A percentile compares a stretch with the other conserved stretches of the same genome.
phyloP scores from a whole-genome alignment of 192 early-diverging fungal species.

The Gamsiella multidivaricata region DNA sequence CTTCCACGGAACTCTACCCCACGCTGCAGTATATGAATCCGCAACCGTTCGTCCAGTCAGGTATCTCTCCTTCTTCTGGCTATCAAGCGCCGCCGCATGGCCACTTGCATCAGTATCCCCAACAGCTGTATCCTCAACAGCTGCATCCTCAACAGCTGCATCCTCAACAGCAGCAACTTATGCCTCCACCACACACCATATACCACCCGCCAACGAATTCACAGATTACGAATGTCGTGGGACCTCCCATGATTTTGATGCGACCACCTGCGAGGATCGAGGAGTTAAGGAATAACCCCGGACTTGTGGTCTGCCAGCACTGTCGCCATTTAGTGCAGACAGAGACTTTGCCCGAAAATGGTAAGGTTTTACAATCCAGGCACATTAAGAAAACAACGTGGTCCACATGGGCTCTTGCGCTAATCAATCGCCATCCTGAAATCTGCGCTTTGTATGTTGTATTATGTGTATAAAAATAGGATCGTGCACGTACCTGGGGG shows the following conservation, averaged over 20 bases:
- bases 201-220: neutral
- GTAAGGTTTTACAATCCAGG: too few species aligned
- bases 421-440: neutral
- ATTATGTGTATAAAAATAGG: constrained; percentile 8
- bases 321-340: constrained; percentile 8
- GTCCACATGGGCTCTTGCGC: too few species aligned
- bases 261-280: constrained; percentile 7
- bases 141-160: neutral
- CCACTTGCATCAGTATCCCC: neutral
- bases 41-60: too few species aligned
- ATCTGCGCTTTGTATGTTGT: too few species aligned
- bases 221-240: neutral
- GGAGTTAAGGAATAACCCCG: constrained; percentile 13
- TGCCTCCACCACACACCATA: neutral
- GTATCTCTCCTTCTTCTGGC: neutral
- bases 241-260: constrained; percentile 8
- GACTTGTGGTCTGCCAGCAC: constrained; percentile 17
- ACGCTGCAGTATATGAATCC: too few species aligned
- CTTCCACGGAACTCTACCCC: too few species aligned
- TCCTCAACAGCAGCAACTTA: neutral
- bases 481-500: constrained; percentile 40
- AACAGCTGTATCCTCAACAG: neutral
- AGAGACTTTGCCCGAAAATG: constrained; percentile 13
- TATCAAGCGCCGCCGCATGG: neutral
- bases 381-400: too few species aligned